Evolutionary conservation across 2,329 filamentous ascomycete species (phyloP), one percentile per base, ranked within the genome.

Genomic region (Dryadomyces quercivorus): DNA sequence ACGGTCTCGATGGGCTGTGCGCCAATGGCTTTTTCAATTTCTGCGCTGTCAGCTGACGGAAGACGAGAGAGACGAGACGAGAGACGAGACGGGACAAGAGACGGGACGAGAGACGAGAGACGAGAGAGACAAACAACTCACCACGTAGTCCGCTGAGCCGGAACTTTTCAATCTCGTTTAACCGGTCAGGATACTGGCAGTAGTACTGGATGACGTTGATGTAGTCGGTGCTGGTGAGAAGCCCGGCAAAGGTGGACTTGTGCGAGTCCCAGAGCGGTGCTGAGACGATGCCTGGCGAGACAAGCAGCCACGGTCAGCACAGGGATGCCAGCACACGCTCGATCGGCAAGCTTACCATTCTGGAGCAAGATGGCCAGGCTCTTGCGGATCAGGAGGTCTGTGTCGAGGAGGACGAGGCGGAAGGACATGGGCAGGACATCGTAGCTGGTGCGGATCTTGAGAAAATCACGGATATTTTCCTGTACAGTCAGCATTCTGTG

Each of bases 171-270:
- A 98, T 87, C 66, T 92, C 84, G 60, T 84, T 82, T 58, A 97
- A 80, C 56, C 91, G 86, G 61, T 95, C 88, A 2, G 92, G 93
- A 63, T 93, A 94, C 70, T 97, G 91, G 76, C 90, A 96, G 75
- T 98, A 97, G 71, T 98, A 98, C 68, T 97, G 92, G 44, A 98
- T 95, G 55, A 98, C 86, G 65, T 98, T 98, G 72, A 98, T 94
- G 69, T 93, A 98, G 71, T 98, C 93, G 58, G 90, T 95, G 59
- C 90, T 93, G 31, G 93, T 98, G 60, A 98, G 77, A 50, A 98
- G 80, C 43, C 93, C 93, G 44, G 92, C 93, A 69, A 97, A 98
- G 40, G 86, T 89, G 26, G 91, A 95, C 4, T 85, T 88, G 60
- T 87, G 85, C 26, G 92, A 96, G 69, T 98, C 91, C 93, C 93